Conservation (phyloP, 257 asterid genomes). For the Datura wrightii region DNA sequence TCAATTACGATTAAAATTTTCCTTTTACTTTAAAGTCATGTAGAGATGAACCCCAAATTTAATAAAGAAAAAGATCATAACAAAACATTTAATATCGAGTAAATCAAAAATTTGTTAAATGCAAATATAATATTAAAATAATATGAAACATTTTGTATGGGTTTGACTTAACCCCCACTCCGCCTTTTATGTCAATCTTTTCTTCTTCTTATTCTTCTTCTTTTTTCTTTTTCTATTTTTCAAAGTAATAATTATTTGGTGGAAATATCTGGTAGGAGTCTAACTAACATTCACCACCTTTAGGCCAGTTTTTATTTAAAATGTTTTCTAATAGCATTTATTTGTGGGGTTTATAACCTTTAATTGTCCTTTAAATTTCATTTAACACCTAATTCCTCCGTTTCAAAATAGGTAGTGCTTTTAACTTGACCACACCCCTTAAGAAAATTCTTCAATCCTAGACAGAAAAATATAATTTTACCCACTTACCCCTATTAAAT, state of each 20-base stretch:
- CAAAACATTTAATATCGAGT: neutral
- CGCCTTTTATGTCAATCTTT: neutral
- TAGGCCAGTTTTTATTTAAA: neutral
- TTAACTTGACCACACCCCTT: no score
- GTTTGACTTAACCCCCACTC: neutral
- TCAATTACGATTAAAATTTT: no score
- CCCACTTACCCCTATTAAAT: no score
- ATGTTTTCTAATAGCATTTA: neutral
- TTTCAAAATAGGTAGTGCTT: no score
- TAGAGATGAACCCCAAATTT: no score
- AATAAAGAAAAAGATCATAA: neutral
- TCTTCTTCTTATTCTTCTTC: neutral
- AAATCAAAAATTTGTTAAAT: neutral
- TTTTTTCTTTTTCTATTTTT: neutral
- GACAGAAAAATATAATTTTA: no score
- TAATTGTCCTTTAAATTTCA: neutral
- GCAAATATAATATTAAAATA: no score
- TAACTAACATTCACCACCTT: neutral
- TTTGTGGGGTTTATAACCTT: slow-evolving; percentile 3
- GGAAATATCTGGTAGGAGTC: neutral
- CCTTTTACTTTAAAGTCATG: no score
- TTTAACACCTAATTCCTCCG: neutral
- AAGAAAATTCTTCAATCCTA: no score
- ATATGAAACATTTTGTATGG: neutral
- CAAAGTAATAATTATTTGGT: neutral